Base-by-base conservation (phyloP, 2,329 filamentous ascomycete genomes). In the Colletotrichum zoysiae region DNA sequence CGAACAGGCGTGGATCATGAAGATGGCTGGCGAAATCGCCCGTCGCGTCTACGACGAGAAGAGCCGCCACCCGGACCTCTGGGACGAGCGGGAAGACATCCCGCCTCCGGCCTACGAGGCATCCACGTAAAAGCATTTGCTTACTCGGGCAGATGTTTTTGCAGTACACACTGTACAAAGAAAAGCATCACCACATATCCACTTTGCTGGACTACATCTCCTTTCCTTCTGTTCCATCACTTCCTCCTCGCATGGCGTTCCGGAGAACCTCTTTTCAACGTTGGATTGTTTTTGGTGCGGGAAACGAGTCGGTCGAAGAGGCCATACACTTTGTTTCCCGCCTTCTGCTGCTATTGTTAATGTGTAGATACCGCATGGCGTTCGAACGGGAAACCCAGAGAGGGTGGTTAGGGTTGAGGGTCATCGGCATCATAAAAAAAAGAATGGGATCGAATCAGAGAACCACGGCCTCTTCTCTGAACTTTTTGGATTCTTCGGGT, bases 11-110 rank as follows among this genome's bases (percentile, higher is more conserved):
- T 96, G 93, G 93, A 92, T 96, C 82, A 90, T 92, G 84, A 96
- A 97, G 84, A 96, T 99, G 89, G 95, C 95, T 6, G 92, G 91
- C 74, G 96, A 98, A 81, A 95, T 98, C 77, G 94, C 95, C 46
- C 87, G 91, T 62, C 92, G 94, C 67, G 94, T 97, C 75, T 93
- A 95, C 75, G 93, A 97, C 76, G 93, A 97, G 82, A 96, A 97
- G 82, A 84, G 86, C 65, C 84, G 86, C 46, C 84, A 87, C 65
- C 82, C 84, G 35, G 81, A 81, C 6, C 83, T 86, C 63, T 89
- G 86, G 86, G 83, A 86, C 53, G 87, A 89, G 70, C 82, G 84
- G 65, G 87, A 90, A 73, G 87, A 89, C 58, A 80, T 83, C 6
- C 89, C 89, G 7, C 90, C 90, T 38, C 89, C 90, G 18, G 89